Evolutionary conservation across 441 rosid genomes (phyloP).

Genomic region (Kokia cookei): DNA sequence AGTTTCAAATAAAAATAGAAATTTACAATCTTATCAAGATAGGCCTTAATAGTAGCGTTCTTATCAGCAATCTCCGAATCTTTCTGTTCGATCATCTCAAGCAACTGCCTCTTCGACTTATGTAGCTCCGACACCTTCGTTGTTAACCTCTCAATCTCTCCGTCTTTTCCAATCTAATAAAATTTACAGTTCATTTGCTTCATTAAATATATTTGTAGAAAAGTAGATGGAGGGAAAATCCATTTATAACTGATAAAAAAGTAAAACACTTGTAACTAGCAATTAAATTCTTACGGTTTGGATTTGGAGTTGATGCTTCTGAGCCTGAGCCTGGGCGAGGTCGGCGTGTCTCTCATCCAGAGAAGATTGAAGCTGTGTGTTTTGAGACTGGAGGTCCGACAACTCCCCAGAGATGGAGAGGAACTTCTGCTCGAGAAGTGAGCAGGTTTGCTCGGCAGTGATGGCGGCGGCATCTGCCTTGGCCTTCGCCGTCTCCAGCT

Average conservation of each 20-base stretch:
- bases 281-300: constrained; percentile 40
- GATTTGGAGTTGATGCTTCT: constrained; percentile 81
- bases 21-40: constrained; percentile 79
- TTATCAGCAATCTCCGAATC: constrained; percentile 78
- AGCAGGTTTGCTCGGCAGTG: constrained; percentile 96
- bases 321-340: constrained; percentile 67
- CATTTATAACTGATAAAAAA: not conserved
- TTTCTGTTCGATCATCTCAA: constrained; percentile 77
- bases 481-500: constrained; percentile 72
- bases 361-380: constrained; percentile 64
- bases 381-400: constrained; percentile 59
- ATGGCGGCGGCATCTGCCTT: constrained; percentile 78
- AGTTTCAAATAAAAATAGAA: not conserved
- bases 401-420: constrained; percentile 64
- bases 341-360: constrained; percentile 57
- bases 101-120: constrained; percentile 83
- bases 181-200: not conserved
- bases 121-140: constrained; percentile 66
- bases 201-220: not conserved
- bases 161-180: constrained; percentile 74
- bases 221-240: not conserved
- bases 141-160: constrained; percentile 67
- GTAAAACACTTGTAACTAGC: not conserved
- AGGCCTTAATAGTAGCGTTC: constrained; percentile 58
- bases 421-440: constrained; percentile 92